A percentile compares a stretch with the other conserved stretches of the same genome.
Evolutionary conservation across 495 filamentous ascomycete species (phyloP).

Genomic region (Aspergillus homomorphus): DNA sequence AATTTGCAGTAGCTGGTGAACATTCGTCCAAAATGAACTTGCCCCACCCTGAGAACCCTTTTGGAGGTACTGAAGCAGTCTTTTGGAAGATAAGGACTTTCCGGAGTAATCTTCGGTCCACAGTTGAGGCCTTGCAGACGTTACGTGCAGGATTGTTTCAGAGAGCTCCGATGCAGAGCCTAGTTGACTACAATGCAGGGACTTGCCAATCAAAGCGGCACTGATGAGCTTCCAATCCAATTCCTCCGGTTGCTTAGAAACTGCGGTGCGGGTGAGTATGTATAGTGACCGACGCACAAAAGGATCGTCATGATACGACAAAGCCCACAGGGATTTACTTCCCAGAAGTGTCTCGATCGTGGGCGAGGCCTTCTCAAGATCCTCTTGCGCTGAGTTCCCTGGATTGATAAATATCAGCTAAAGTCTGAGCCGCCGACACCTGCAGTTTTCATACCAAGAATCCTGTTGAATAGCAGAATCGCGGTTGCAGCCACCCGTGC

Average conservation of each 20-base stretch:
- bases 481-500: constrained; percentile 68
- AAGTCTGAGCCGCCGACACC: background rate
- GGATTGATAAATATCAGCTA: background rate
- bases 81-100: constrained; percentile 62
- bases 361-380: constrained; percentile 48
- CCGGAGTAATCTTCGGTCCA: constrained; percentile 69
- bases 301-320: constrained; percentile 63
- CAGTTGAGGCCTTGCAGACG: constrained; percentile 58
- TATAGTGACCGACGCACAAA: constrained; percentile 69
- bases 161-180: constrained; percentile 71
- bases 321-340: constrained; percentile 71
- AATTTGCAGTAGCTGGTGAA: constrained; percentile 55
- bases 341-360: constrained; percentile 56
- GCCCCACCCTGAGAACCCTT: constrained; percentile 75
- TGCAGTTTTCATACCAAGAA: constrained; percentile 39
- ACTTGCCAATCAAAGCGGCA: constrained; percentile 63
- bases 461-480: constrained; percentile 42
- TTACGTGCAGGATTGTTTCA: constrained; percentile 59
- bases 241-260: constrained; percentile 56
- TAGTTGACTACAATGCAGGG: constrained; percentile 62
- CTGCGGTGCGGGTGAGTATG: constrained; percentile 57
- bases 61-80: constrained; percentile 70
- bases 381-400: constrained; percentile 46
- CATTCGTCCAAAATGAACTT: constrained; percentile 65
- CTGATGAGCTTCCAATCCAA: constrained; percentile 64